Conservation (phyloP, 371 early-diverging fungal species). For the Zopfochytrium polystomum region DNA sequence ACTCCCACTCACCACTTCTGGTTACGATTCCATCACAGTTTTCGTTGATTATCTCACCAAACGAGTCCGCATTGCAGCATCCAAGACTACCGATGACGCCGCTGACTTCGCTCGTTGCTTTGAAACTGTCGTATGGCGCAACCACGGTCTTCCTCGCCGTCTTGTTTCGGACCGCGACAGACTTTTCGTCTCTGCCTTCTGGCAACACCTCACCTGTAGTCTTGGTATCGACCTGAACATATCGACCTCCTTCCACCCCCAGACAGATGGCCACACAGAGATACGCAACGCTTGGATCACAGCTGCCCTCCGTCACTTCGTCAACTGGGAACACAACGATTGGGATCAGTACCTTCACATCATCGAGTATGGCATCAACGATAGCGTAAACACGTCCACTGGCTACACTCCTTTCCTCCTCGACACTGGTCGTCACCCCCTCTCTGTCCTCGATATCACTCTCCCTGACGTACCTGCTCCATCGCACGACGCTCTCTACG, state of each 20-base stretch:
- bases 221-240: constrained; percentile 35
- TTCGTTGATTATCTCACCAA: constrained; percentile 4
- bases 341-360: constrained; percentile 26
- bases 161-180: background rate
- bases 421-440: constrained; percentile 18
- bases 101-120: background rate
- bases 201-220: background rate
- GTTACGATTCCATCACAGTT: background rate
- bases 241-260: constrained; percentile 48
- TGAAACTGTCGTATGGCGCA: background rate
- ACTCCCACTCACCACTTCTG: background rate
- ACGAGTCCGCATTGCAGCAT: background rate
- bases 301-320: constrained; percentile 5
- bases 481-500: background rate
- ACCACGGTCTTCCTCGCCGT: background rate
- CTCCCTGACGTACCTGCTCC: background rate
- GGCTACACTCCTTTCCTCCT: constrained; percentile 30
- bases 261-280: constrained; percentile 59
- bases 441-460: constrained; percentile 4
- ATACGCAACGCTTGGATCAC: constrained; percentile 16
- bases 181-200: background rate
- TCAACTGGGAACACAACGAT: constrained; percentile 15
- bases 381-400: constrained; percentile 20
- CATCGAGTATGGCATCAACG: constrained; percentile 28
- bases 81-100: background rate